phyloP scores from a whole-genome alignment of 768 basidiomycete genomes.

The Fistulinella prunicolor region DNA sequence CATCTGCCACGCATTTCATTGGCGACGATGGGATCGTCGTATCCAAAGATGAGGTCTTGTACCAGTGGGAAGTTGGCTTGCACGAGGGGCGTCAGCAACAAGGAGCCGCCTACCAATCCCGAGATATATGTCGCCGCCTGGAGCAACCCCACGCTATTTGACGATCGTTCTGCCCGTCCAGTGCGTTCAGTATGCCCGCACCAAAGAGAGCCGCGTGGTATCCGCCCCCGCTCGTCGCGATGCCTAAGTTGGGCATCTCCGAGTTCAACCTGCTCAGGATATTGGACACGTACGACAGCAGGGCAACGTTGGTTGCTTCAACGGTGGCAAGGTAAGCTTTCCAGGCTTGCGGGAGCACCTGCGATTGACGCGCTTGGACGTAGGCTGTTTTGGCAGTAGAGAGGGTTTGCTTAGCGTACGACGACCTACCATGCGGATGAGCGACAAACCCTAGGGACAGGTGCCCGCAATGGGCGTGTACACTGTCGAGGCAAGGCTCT shows the following conservation, averaged over 20 bases:
- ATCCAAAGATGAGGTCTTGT: constrained; percentile 38
- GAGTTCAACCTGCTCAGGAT: constrained; percentile 27
- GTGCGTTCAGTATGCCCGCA: constrained; percentile 47
- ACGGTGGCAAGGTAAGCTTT: constrained; percentile 35
- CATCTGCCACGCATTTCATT: constrained; percentile 32
- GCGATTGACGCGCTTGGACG: constrained; percentile 30
- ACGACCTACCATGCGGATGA: constrained; percentile 30
- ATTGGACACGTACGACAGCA: constrained; percentile 35
- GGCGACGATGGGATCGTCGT: constrained; percentile 11
- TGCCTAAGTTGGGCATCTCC: constrained; percentile 40
- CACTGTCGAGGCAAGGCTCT: constrained; percentile 23
- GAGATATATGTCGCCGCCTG: constrained; percentile 52
- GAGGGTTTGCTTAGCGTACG: constrained; percentile 32
- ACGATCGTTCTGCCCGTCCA: constrained; percentile 49
- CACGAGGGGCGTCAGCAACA: constrained; percentile 39
- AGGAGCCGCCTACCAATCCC: constrained; percentile 47
- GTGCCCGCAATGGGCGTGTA: constrained; percentile 21
- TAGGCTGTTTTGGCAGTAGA: constrained; percentile 37
- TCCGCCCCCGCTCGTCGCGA: constrained; percentile 57
- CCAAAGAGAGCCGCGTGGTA: constrained; percentile 54
- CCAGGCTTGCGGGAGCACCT: constrained; percentile 41
- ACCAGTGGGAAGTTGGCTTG: constrained; percentile 41
- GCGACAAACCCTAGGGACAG: constrained; percentile 24
- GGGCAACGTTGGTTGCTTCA: constrained; percentile 18
- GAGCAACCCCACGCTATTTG: constrained; percentile 40